These are phyloP conservation scores for Trapa incisa DNA, from an alignment of 345 rosid species.

Conservation along the genomic window DNA sequence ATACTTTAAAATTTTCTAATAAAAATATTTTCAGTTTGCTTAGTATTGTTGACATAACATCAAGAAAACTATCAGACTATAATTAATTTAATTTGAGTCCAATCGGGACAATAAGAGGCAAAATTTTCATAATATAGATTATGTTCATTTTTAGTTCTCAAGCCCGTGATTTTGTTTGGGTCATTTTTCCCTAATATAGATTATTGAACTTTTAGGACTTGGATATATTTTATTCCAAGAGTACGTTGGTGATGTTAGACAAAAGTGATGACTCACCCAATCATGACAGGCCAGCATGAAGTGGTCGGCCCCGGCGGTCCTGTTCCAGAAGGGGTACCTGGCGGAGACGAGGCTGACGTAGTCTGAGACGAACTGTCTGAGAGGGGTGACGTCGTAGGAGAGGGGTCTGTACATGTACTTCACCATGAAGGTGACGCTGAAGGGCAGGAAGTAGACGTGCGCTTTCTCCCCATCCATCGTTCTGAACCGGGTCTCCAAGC, in stretches of 20 bases:
- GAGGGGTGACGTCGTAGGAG: slow-evolving; percentile 26
- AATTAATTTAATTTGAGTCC: no score
- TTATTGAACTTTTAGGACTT: no score
- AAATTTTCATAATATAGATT: no score
- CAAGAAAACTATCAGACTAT: no score
- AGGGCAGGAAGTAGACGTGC: slow-evolving; percentile 74
- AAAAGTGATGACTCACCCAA: slow-evolving; percentile 10
- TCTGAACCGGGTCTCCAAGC: slow-evolving; percentile 30
- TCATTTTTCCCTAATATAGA: no score
- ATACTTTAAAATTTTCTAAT: no score
- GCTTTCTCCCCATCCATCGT: slow-evolving; percentile 44
- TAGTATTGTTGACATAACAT: no score
- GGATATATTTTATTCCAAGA: no score
- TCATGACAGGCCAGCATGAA: slow-evolving; percentile 18
- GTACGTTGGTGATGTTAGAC: not conserved
- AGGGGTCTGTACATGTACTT: slow-evolving; percentile 39
- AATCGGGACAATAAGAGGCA: no score
- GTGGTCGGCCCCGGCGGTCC: slow-evolving; percentile 15
- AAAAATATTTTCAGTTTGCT: no score
- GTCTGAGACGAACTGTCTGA: slow-evolving; percentile 49
- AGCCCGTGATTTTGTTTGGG: no score
- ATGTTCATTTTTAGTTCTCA: no score
- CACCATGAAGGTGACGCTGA: slow-evolving; percentile 73
- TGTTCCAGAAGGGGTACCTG: slow-evolving; percentile 24
- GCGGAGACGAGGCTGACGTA: slow-evolving; percentile 48